phyloP scores from a whole-genome alignment of 1,139 yeast species.

The Magnusiomyces suaveolens region DNA sequence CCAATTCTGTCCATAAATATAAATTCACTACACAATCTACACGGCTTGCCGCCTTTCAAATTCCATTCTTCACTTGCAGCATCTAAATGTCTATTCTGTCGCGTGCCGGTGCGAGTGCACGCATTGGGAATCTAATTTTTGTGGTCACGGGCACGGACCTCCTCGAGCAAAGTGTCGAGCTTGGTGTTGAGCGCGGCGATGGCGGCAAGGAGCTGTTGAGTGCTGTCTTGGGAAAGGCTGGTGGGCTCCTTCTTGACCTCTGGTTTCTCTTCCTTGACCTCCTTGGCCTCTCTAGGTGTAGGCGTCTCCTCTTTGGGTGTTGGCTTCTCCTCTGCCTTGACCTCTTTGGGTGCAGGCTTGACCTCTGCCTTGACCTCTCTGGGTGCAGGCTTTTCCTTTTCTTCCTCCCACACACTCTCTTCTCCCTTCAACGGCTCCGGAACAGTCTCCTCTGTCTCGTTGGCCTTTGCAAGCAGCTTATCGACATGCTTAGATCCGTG shows the following conservation, averaged over 20 bases:
- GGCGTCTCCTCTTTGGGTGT: too few species aligned
- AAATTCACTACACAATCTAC: too few species aligned
- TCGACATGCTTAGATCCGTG: constrained; percentile 39
- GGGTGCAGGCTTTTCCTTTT: constrained; percentile 10
- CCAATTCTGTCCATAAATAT: too few species aligned
- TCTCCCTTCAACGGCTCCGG: constrained; percentile 18
- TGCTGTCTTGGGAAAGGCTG: too few species aligned
- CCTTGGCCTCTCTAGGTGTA: background rate
- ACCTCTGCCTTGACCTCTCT: background rate
- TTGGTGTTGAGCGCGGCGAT: background rate
- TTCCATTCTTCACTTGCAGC: too few species aligned
- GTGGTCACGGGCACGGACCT: too few species aligned
- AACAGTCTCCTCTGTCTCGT: constrained; percentile 36
- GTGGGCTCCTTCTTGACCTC: background rate
- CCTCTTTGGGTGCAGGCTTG: background rate
- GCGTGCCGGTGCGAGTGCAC: too few species aligned
- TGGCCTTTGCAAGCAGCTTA: constrained; percentile 43
- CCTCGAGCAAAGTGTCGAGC: too few species aligned
- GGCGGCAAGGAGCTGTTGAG: too few species aligned
- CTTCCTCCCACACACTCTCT: constrained; percentile 27
- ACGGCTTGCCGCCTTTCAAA: too few species aligned
- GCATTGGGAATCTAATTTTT: too few species aligned
- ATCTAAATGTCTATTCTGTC: too few species aligned
- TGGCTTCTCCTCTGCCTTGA: background rate
- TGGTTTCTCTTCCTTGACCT: background rate